Evolutionary conservation across 2,329 filamentous ascomycete species (phyloP), one percentile per base, ranked within the genome.

Genomic region (Neofusicoccum ribis): DNA sequence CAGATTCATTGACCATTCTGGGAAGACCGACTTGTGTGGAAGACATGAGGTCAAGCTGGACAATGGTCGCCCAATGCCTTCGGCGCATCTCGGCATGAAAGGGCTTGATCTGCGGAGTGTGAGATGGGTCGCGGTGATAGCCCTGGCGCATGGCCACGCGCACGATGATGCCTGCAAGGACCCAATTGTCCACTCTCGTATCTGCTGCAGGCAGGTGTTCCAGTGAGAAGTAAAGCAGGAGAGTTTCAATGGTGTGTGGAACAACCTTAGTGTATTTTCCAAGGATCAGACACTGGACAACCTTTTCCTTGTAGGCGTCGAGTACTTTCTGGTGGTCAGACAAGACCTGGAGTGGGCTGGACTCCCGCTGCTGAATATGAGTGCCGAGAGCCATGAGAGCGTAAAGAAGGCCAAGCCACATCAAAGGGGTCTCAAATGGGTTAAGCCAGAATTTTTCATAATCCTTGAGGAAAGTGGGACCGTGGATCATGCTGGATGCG

Each of bases 401-500:
- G 68, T 82, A 83, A 7, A 83, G 66, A 1, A 81, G 71, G 3
- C 80, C 79, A 17, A 83, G 67, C 81, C 81, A 83, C 68, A 79
- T 77, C 8, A 79, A 74, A 0, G 80, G 71, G 2, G 73, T 73
- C 17, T 69, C 69, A 9, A 72, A 74, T 1, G 77, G 79, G 43
- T 76, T 71, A n/a, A 66, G 62, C 81, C 81, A 83, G 67, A 83
- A 82, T 2, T 68, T 56, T 34, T 78, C 73, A 62, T 82, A 82
- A 76, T 81, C 54, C 6, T 15, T 39, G 8, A 34, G 3, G 4
- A 11, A 7, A 47, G 72, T 39, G 71, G 66, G 60, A 12, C 34
- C 41, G n/a, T 43, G 54, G 47, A 49, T 43, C 27, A 36, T 34
- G 31, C 12, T 17, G n/a, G 46, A 58, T 27, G 59, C 27, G 31